Base-by-base conservation (phyloP, 306 rosid genomes). In the Dicorynia guianensis region DNA sequence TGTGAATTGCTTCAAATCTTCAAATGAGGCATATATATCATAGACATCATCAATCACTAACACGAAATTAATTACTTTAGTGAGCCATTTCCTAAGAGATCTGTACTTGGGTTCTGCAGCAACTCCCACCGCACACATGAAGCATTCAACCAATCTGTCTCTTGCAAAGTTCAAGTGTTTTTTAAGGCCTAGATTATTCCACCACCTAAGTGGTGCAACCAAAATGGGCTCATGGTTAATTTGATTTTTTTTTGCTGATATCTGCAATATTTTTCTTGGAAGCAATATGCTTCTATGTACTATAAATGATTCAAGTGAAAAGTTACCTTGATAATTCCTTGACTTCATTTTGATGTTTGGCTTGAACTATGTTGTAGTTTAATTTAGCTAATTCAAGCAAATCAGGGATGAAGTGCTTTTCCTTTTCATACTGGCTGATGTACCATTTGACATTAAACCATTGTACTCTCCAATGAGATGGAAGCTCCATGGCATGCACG, bases 381-480 rank as follows among this genome's bases (percentile, higher is more conserved):
- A n/a, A n/a, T n/a, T n/a, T n/a, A n/a, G n/a, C n/a, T n/a, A n/a
- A n/a, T n/a, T n/a, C n/a, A n/a, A n/a, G n/a, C n/a, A n/a, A n/a
- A n/a, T n/a, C n/a, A n/a, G n/a, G n/a, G n/a, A n/a, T n/a, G n/a
- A n/a, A 4, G 4, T 48, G 33, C 35, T n/a, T 9, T 44, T 58
- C 69, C 12, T 60, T 49, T 46, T 76, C 76, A 2, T 65, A 80
- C 4, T 75, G 64, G 0, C 55, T 72, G 1, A 80, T 69, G 6
- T 89, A 86, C 91, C 94, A 81, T 82, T 67, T 81, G 1, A 89
- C 86, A 0, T 89, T 83, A 63, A 87, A 91, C 97, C 94, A 91
- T 4, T 57, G 50, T 0, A 87, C 88, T 71, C 97, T 85, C 89
- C 88, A 77, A 18, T 84, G 88, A 4, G 80, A 76, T 0, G 97